These are phyloP conservation scores for Umbelopsis sp. DNA, from an alignment of 371 early-diverging fungal species.

Conservation along the genomic window DNA sequence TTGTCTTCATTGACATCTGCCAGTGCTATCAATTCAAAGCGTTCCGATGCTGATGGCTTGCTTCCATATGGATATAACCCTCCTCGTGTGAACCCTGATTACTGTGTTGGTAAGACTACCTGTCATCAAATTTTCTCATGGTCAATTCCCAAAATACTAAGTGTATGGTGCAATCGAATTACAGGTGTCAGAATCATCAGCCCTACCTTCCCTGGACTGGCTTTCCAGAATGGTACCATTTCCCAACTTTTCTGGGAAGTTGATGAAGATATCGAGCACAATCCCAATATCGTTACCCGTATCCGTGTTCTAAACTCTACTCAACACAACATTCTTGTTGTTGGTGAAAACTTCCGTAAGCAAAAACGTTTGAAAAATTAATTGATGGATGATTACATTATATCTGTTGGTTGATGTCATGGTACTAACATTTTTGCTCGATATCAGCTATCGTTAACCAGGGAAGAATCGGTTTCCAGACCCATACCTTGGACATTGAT, in stretches of 20 bases:
- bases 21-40: neutral
- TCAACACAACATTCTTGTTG: slow-evolving; percentile 30
- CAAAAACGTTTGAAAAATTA: neutral
- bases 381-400: neutral
- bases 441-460: slow-evolving; percentile 29
- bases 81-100: slow-evolving; percentile 52
- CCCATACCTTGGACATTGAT: slow-evolving; percentile 28
- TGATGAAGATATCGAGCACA: slow-evolving; percentile 24
- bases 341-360: slow-evolving; percentile 41
- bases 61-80: slow-evolving; percentile 51
- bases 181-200: slow-evolving; percentile 35
- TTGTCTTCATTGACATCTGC: slow-evolving; percentile 7
- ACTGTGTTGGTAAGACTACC: slow-evolving; percentile 38
- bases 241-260: slow-evolving; percentile 33
- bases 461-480: slow-evolving; percentile 26
- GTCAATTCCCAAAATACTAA: too few species aligned
- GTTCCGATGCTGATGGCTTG: slow-evolving; percentile 32
- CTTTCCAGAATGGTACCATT: slow-evolving; percentile 26
- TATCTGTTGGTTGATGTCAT: neutral
- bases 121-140: neutral
- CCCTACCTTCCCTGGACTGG: slow-evolving; percentile 28
- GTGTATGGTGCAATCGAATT: neutral
- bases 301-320: slow-evolving; percentile 35
- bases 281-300: slow-evolving; percentile 35
- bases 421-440: neutral